Base-by-base conservation (phyloP, 2,329 filamentous ascomycete species). In the Colletotrichum coccodes region DNA sequence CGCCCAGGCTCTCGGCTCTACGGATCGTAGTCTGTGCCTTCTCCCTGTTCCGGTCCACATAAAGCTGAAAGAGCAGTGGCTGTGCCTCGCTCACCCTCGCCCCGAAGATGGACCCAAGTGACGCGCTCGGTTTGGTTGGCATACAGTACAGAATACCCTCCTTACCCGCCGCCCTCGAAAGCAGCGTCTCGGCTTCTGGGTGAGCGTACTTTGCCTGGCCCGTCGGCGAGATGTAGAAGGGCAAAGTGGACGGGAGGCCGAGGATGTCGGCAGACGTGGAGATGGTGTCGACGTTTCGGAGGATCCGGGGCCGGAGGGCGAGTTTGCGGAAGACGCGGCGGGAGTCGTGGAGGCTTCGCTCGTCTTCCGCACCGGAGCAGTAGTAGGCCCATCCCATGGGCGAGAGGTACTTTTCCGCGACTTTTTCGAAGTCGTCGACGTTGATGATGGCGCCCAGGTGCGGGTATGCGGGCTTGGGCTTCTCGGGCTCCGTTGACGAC, bases 331-430 rank as follows among this genome's bases (percentile, higher is more conserved):
- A 97, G 30, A 92, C 91, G 30, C 84, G 79, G 74, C 90, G 92
- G 82, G 97, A 97, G 79, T 91, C 87, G 21, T 79, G 78, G 77
- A 97, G 96, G 71, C 91, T 91, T 72, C 88, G 78, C 42, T 93
- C 84, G 78, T 97, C 94, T 78, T 97, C 94, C 62, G 87, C 85
- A 1, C 92, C 93, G 0, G 93, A 96, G 80, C 88, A 95, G 82
- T 97, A 97, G 81, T 97, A 97, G 54, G 92, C 68, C 68, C 68
- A 70, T 42, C 64, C 59, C 6, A 54, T 61, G 8, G 38, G 34
- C 21, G 75, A 64, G 3, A 80, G 71, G 38, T 76, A 71, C 14
- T 66, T 66, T 50, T 78, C 65, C 3, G 80, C 80, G 3, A 78
- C 74, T n/a, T 72, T 65, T 56, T 81, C 79, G 54, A 81, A 81